Base-by-base conservation (phyloP, 176 grass and related monocot genomes). In the Oryza meridionalis region DNA sequence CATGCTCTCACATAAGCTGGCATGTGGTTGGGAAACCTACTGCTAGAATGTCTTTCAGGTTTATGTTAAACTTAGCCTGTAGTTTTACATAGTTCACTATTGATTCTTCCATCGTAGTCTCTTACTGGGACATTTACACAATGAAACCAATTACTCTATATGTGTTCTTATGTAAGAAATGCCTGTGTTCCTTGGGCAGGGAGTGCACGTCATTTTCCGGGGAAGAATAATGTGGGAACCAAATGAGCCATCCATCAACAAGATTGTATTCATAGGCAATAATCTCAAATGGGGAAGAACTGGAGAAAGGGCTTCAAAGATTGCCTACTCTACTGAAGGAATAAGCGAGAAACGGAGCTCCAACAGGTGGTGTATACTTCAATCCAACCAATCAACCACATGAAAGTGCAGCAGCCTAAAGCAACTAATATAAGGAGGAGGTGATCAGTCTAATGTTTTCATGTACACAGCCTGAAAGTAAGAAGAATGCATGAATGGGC, bases 151-250 rank as follows among this genome's bases (percentile, higher is more conserved):
- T 59, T 67, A 73, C 4, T 53, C 6, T 5, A 14, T 19, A 5
- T 19, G 4, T 21, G 35, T 37, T 37, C 35, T 37, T 55, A 55
- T 55, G 16, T 21, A 21, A 55, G 17, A 6, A 55, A 7, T 55
- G 51, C 8, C 21, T 25, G 4, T 78, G 17, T 49, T 6, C 70
- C 50, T 83, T 83, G 43, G 0, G 24, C 78, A 95, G 96, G 96
- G 96, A 81, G 96, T 98, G 73, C 96, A 98, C 33, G 93, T 94
- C 67, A 95, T 98, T 85, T 95, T 98, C 87, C 93, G 94, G 88
- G 96, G 93, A 70, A 92, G 96, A 83, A 80, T 81, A 83, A 77
- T 81, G 66, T 98, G 96, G 93, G 91, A 90, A 19, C 70, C 84
- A 2, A 87, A 98, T 16, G 93, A 98, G 63, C 83, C 85, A 4